These are phyloP conservation scores for Pichia ethanolica DNA, from an alignment of 805 yeast genomes.

Conservation along the genomic window DNA sequence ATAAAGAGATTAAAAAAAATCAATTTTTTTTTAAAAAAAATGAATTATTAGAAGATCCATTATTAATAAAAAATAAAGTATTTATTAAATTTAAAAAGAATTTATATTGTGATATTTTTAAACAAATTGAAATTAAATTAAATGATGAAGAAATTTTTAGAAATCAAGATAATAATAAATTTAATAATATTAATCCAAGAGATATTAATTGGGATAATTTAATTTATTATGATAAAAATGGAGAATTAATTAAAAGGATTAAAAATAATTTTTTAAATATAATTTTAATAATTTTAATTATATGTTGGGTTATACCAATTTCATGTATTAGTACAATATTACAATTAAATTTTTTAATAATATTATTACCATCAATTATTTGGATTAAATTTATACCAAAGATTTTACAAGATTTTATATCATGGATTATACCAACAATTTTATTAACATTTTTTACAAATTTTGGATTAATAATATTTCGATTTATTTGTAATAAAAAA, in stretches of 20 bases:
- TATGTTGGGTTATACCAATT: constrained; percentile 73
- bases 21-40: constrained; percentile 5
- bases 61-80: constrained; percentile 32
- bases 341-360: constrained; percentile 60
- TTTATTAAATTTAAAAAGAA: constrained; percentile 58
- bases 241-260: constrained; percentile 29
- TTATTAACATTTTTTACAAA: constrained; percentile 58
- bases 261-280: constrained; percentile 39
- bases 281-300: constrained; percentile 41
- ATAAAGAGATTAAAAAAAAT: constrained; percentile 8
- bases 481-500: constrained; percentile 45
- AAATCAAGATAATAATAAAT: constrained; percentile 31
- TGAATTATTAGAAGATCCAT: constrained; percentile 1
- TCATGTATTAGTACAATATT: constrained; percentile 71
- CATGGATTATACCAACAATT: constrained; percentile 62
- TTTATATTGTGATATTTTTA: constrained; percentile 54
- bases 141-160: constrained; percentile 37
- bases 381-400: constrained; percentile 52
- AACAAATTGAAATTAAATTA: constrained; percentile 46
- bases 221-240: constrained; percentile 29
- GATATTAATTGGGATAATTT: constrained; percentile 68
- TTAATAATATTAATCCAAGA: constrained; percentile 51
- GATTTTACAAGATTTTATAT: constrained; percentile 42
- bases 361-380: constrained; percentile 50
- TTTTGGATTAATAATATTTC: constrained; percentile 50